Conservation (phyloP, 2,329 filamentous ascomycete genomes). For the Cordyceps tenuipes region DNA sequence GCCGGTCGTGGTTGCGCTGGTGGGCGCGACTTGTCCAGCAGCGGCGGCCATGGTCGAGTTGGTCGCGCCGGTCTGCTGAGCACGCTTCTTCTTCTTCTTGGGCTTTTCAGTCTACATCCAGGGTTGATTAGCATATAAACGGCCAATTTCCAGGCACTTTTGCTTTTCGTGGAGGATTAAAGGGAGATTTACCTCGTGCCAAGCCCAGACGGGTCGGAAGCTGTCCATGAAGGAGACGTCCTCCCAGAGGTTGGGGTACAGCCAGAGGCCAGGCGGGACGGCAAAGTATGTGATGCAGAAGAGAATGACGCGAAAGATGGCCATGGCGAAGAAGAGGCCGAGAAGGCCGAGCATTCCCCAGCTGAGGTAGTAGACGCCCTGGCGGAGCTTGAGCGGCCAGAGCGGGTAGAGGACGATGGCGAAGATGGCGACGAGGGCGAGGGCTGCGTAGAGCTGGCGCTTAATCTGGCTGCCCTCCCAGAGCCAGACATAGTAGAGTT, state of each 20-base stretch:
- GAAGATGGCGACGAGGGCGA: conserved; percentile 77
- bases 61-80: conserved; percentile 19
- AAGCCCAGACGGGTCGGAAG: conserved; percentile 93
- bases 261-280: conserved; percentile 82
- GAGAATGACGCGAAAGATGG: conserved; percentile 89
- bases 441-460: conserved; percentile 81
- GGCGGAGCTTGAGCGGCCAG: conserved; percentile 84
- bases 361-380: conserved; percentile 94
- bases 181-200: conserved; percentile 71
- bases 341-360: conserved; percentile 88
- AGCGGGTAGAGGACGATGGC: conserved; percentile 89
- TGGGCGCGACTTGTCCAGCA: conserved; percentile 44
- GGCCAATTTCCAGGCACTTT: neutral
- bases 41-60: conserved; percentile 41
- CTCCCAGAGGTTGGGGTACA: conserved; percentile 96
- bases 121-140: conserved; percentile 15
- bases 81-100: conserved; percentile 52
- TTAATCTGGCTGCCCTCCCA: conserved; percentile 93
- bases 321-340: conserved; percentile 93
- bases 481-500: conserved; percentile 94
- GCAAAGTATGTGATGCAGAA: conserved; percentile 89
- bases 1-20: conserved; percentile 47
- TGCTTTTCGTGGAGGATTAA: neutral
- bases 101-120: conserved; percentile 25
- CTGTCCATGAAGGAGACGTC: conserved; percentile 98